A percentile compares a stretch with the other conserved stretches of the same genome.
These are phyloP conservation scores for Xylaria multiplex DNA, from an alignment of 2,329 filamentous ascomycete genomes.

Conservation along the genomic window DNA sequence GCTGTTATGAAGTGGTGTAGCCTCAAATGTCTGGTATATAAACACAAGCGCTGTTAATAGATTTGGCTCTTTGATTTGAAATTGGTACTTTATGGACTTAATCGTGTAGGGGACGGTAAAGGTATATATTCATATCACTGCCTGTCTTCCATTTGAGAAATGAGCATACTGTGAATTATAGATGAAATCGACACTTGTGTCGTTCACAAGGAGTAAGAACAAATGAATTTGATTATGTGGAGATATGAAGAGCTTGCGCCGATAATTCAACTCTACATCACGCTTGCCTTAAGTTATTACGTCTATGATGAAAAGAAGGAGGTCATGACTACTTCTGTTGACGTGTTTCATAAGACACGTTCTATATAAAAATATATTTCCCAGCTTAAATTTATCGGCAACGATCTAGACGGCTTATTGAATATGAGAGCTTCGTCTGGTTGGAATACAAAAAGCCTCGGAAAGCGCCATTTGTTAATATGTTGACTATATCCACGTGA, in stretches of 20 bases:
- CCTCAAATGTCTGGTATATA: too few relatives aligned
- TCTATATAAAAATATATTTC: background rate
- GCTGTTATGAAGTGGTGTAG: too few relatives aligned
- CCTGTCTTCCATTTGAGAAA: background rate
- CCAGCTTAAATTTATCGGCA: background rate
- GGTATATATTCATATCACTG: too few relatives aligned
- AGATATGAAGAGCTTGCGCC: too few relatives aligned
- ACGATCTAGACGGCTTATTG: conserved; percentile 5
- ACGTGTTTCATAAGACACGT: background rate
- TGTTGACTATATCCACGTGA: background rate
- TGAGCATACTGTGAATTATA: background rate
- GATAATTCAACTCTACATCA: background rate
- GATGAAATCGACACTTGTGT: background rate
- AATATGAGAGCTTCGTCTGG: background rate
- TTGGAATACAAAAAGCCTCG: background rate
- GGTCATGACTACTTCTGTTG: background rate
- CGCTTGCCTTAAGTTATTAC: background rate
- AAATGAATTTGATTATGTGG: too few relatives aligned
- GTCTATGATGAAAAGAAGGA: background rate
- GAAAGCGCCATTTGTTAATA: background rate
- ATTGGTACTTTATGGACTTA: too few relatives aligned
- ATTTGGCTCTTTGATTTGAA: too few relatives aligned
- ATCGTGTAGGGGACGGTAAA: too few relatives aligned
- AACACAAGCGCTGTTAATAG: too few relatives aligned
- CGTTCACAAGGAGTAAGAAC: background rate